phyloP scores from a whole-genome alignment of 1,284 basidiomycete species.

The Cutaneotrichosporon cutaneum region DNA sequence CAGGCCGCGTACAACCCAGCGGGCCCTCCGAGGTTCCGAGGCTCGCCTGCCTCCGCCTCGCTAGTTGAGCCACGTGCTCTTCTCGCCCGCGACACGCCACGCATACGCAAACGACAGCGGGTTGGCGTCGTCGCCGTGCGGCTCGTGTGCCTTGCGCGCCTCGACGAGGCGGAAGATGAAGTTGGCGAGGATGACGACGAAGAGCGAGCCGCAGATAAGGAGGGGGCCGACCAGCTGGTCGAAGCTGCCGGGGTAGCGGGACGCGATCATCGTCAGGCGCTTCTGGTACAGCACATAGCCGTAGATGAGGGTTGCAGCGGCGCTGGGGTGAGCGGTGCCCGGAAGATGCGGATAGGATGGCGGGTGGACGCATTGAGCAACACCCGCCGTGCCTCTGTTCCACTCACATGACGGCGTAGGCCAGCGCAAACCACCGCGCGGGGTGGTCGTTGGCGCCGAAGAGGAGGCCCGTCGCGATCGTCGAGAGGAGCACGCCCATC shows the following conservation, averaged over 20 bases:
- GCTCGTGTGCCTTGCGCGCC: constrained; percentile 29
- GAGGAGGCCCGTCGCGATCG: constrained; percentile 74
- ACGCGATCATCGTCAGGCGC: constrained; percentile 85
- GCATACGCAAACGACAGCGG: constrained; percentile 39
- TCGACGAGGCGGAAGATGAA: constrained; percentile 67
- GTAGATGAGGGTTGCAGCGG: constrained; percentile 60
- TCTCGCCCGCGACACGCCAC: constrained; percentile 34
- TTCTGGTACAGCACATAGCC: constrained; percentile 84
- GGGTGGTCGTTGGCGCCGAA: constrained; percentile 61
- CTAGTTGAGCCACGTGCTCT: constrained; percentile 27
- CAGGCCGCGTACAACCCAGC: too few species aligned
- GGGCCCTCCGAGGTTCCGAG: too few species aligned
- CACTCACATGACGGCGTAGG: constrained; percentile 74
- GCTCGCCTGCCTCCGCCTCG: background rate
- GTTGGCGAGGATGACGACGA: constrained; percentile 79
- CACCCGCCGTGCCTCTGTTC: too few species aligned
- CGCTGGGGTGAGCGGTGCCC: constrained; percentile 32
- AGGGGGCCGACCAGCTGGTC: constrained; percentile 78
- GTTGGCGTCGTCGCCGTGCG: constrained; percentile 32
- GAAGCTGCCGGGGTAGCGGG: constrained; percentile 86
- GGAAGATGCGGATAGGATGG: too few species aligned
- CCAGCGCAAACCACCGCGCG: constrained; percentile 75
- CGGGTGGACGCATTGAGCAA: too few species aligned
- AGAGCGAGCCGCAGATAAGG: constrained; percentile 72
- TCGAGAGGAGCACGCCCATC: constrained; percentile 77